Conservation (phyloP, 352 stramenopile genomes). For the Phytophthora lateralis region DNA sequence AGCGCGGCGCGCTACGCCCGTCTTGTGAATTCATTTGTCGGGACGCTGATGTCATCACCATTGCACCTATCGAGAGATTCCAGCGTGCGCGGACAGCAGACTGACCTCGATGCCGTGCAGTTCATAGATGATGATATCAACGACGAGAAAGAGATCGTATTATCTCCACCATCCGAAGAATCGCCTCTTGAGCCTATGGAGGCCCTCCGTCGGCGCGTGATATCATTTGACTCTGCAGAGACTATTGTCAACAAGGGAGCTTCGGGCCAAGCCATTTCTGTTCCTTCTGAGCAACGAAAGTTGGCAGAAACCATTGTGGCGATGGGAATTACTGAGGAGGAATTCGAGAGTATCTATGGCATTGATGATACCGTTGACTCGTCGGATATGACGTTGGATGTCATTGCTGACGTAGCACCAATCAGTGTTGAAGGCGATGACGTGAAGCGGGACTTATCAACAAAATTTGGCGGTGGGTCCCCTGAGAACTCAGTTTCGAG, state of each 20-base stretch:
- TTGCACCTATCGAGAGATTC: conserved; percentile 37
- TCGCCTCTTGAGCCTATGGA: conserved; percentile 59
- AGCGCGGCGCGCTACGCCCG: conserved; percentile 49
- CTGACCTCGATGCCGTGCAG: conserved; percentile 39
- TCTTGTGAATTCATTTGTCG: conserved; percentile 67
- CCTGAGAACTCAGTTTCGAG: conserved; percentile 1
- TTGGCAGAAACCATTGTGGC: conserved; percentile 79
- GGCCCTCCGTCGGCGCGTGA: conserved; percentile 64
- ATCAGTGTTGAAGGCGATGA: conserved; percentile 20
- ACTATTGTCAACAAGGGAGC: conserved; percentile 72
- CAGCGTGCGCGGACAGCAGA: conserved; percentile 32
- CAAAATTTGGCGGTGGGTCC: conserved; percentile 1
- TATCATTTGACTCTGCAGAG: conserved; percentile 80
- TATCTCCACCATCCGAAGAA: conserved; percentile 12
- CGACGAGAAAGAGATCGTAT: conserved; percentile 23
- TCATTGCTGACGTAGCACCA: conserved; percentile 14
- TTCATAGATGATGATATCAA: conserved; percentile 41
- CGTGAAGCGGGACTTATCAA: conserved; percentile 13
- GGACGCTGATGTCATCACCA: conserved; percentile 46
- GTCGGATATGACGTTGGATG: conserved; percentile 12
- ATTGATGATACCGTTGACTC: conserved; percentile 25
- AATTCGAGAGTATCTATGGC: conserved; percentile 44
- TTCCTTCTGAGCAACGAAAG: conserved; percentile 65
- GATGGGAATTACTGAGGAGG: conserved; percentile 60
- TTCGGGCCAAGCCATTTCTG: conserved; percentile 35